Evolutionary conservation across 768 basidiomycete species (phyloP).

Genomic region (Coprinopsis cinerea): DNA sequence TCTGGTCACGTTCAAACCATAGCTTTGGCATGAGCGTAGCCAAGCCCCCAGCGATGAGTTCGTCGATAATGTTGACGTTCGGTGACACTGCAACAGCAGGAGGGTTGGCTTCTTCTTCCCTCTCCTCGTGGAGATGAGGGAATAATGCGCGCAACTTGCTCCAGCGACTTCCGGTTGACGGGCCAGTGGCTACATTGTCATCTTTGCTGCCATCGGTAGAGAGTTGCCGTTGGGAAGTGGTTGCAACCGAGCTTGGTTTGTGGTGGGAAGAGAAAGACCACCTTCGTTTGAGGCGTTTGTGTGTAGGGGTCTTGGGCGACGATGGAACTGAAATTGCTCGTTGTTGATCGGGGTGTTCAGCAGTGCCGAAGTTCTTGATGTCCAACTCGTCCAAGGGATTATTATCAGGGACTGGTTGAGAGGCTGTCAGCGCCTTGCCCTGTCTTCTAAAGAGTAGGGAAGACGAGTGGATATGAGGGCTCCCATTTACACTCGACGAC

Average conservation of each 20-base stretch:
- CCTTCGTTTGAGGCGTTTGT: neutral
- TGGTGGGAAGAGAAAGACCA: neutral
- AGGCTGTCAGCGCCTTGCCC: neutral
- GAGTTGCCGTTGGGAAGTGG: neutral
- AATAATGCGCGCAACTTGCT: constrained; percentile 58
- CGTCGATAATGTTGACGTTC: constrained; percentile 73
- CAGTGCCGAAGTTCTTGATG: neutral
- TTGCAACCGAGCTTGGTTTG: neutral
- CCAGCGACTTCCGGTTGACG: constrained; percentile 38
- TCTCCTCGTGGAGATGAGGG: constrained; percentile 43
- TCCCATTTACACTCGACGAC: neutral
- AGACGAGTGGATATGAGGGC: neutral
- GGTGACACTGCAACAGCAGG: constrained; percentile 42
- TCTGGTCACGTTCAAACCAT: constrained; percentile 87
- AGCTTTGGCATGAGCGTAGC: constrained; percentile 73
- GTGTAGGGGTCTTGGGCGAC: neutral
- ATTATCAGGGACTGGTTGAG: too few species aligned
- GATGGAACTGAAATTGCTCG: neutral
- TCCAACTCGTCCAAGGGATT: too few species aligned
- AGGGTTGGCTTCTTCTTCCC: constrained; percentile 18
- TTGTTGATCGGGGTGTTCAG: neutral
- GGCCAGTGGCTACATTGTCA: neutral
- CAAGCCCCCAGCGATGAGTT: constrained; percentile 75
- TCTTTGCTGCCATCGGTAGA: neutral
- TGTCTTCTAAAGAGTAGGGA: neutral